A percentile compares a stretch with the other conserved stretches of the same genome.
Evolutionary conservation across 2,329 filamentous ascomycete species (phyloP).

Genomic region (Sporothrix brasiliensis): DNA sequence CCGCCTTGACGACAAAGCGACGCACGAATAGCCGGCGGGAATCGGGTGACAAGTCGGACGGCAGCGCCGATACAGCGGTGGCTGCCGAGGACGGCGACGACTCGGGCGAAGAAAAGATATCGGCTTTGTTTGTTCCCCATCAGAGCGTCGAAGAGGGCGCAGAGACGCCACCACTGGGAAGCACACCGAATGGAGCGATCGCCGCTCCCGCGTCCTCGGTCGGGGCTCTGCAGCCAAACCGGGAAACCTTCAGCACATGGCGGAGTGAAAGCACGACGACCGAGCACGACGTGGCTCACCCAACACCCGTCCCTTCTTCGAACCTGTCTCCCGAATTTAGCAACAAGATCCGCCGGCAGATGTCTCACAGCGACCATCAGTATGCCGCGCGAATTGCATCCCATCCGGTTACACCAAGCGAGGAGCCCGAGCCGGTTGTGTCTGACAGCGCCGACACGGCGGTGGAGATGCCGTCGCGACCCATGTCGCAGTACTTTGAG

Average conservation of each 20-base stretch:
- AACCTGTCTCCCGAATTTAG: slow-evolving; percentile 24
- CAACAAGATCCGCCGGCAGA: slow-evolving; percentile 29
- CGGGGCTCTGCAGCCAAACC: slow-evolving; percentile 36
- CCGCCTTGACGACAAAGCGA: slow-evolving; percentile 26
- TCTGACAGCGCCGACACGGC: slow-evolving; percentile 43
- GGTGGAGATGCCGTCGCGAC: slow-evolving; percentile 44
- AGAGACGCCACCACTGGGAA: slow-evolving; percentile 33
- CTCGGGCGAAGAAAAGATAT: slow-evolving; percentile 81
- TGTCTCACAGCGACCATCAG: slow-evolving; percentile 32
- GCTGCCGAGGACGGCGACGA: slow-evolving; percentile 56
- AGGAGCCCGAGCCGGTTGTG: slow-evolving; percentile 47
- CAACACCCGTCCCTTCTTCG: slow-evolving; percentile 26
- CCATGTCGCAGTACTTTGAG: slow-evolving; percentile 51
- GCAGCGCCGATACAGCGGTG: slow-evolving; percentile 45
- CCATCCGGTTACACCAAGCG: slow-evolving; percentile 34
- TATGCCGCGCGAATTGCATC: slow-evolving; percentile 31
- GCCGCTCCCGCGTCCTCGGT: slow-evolving; percentile 25
- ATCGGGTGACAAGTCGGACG: slow-evolving; percentile 43
- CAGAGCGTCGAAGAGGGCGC: slow-evolving; percentile 56
- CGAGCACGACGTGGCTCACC: slow-evolving; percentile 49
- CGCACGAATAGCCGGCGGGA: slow-evolving; percentile 41
- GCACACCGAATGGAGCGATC: slow-evolving; percentile 17
- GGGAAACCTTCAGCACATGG: slow-evolving; percentile 55
- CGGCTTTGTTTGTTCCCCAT: slow-evolving; percentile 81
- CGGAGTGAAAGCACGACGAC: slow-evolving; percentile 58